Conservation (phyloP, 2,329 filamentous ascomycete species). For the Didymella sp. region DNA sequence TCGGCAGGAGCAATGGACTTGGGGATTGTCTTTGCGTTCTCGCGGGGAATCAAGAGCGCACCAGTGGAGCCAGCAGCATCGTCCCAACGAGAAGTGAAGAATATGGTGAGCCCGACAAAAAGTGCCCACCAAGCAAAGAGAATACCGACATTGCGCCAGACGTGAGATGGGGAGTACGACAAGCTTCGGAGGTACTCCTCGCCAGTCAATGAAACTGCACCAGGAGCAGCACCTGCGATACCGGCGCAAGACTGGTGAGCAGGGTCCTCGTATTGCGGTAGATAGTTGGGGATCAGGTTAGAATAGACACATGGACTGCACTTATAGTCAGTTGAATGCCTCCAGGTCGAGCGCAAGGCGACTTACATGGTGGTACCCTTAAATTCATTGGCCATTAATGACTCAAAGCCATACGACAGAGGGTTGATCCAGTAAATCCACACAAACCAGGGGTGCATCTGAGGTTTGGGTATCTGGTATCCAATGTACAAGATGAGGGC, state of each 20-base stretch:
- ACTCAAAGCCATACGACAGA: slow-evolving; percentile 78
- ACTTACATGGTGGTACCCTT: slow-evolving; percentile 49
- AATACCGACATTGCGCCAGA: slow-evolving; percentile 54
- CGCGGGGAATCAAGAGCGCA: slow-evolving; percentile 66
- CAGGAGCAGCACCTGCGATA: slow-evolving; percentile 62
- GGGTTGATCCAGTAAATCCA: slow-evolving; percentile 74
- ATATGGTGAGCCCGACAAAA: slow-evolving; percentile 63
- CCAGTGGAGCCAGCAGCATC: slow-evolving; percentile 59
- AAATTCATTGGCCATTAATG: slow-evolving; percentile 74
- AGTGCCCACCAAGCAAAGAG: slow-evolving; percentile 53
- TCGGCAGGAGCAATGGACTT: slow-evolving; percentile 48
- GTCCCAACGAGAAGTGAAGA: slow-evolving; percentile 65
- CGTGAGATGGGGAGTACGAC: slow-evolving; percentile 43
- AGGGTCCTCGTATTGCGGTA: slow-evolving; percentile 54
- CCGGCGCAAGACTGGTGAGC: slow-evolving; percentile 63
- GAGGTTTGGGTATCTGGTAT: slow-evolving; percentile 60
- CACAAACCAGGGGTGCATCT: slow-evolving; percentile 62
- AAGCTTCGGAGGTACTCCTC: slow-evolving; percentile 66
- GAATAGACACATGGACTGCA: slow-evolving; percentile 53
- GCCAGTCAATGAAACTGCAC: slow-evolving; percentile 60
- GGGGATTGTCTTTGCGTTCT: slow-evolving; percentile 32
- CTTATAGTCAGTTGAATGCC: too few species aligned
- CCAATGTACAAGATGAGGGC: slow-evolving; percentile 70
- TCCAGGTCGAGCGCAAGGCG: too few species aligned
- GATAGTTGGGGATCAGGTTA: slow-evolving; percentile 60